These are phyloP conservation scores for Macadamia tetraphylla DNA, from an alignment of 164 flowering plant species.

Conservation along the genomic window DNA sequence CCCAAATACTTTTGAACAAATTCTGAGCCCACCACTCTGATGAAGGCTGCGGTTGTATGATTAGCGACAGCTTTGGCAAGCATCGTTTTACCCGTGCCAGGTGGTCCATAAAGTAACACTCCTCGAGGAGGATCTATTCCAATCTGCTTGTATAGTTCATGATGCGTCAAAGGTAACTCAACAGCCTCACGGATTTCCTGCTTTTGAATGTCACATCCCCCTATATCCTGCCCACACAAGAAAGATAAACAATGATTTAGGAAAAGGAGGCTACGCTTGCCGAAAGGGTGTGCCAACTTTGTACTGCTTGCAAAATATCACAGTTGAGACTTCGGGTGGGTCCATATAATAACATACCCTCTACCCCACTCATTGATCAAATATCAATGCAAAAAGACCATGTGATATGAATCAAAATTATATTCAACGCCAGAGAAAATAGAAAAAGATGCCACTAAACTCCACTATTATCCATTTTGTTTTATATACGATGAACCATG, in stretches of 20 bases:
- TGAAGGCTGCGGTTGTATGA: conserved; percentile 90
- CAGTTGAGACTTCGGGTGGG: no score
- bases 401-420: no score
- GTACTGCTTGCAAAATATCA: no score
- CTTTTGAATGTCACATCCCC: conserved; percentile 97
- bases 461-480: no score
- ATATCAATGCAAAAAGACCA: no score
- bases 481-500: no score
- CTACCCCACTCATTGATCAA: no score
- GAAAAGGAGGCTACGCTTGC: not conserved
- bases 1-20: conserved; percentile 98
- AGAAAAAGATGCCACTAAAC: no score
- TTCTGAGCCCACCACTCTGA: conserved; percentile 92
- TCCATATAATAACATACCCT: no score
- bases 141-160: conserved; percentile 89
- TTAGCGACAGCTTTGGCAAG: conserved; percentile 98
- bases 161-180: conserved; percentile 92
- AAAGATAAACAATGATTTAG: not conserved
- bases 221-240: conserved; percentile 63
- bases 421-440: no score
- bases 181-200: conserved; percentile 99
- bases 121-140: conserved; percentile 98
- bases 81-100: conserved; percentile 98
- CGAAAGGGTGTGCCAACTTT: no score
- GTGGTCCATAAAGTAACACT: conserved; percentile 94